Evolutionary conservation across 805 yeast species (phyloP).

Genomic region (Teunomyces atbi): DNA sequence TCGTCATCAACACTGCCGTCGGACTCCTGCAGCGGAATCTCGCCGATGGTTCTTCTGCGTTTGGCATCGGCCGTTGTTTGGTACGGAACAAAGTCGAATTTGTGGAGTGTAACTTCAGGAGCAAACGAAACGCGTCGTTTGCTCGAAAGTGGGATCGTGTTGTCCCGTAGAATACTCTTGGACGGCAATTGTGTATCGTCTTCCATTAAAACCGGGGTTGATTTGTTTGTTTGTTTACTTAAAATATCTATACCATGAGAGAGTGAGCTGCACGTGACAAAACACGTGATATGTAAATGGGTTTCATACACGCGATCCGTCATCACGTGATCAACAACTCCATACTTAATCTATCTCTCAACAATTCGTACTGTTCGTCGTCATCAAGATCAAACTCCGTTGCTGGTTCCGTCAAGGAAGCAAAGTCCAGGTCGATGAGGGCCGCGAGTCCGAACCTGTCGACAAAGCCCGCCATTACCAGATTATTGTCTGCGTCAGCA

Average conservation of each 20-base stretch:
- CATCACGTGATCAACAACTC: conserved; percentile 31
- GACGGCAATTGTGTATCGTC: conserved; percentile 7
- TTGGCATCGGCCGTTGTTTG: conserved; percentile 11
- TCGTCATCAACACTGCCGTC: conserved; percentile 6
- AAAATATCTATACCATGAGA: too few species aligned
- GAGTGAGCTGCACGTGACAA: background rate
- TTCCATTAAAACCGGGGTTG: background rate
- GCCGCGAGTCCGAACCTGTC: conserved; percentile 36
- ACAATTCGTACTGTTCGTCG: background rate
- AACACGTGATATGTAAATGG: too few species aligned
- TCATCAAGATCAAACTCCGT: conserved; percentile 26
- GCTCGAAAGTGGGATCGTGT: conserved; percentile 19
- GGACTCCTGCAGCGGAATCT: conserved; percentile 12
- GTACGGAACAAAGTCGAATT: conserved; percentile 41
- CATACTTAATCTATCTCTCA: conserved; percentile 23
- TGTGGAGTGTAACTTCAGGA: conserved; percentile 67
- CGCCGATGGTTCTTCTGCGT: conserved; percentile 29
- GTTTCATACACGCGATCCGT: too few species aligned
- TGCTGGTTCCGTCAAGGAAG: conserved; percentile 13
- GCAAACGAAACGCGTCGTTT: conserved; percentile 73
- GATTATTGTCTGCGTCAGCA: conserved; percentile 10
- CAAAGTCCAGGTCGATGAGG: conserved; percentile 28
- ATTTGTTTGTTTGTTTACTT: background rate
- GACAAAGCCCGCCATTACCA: conserved; percentile 33
- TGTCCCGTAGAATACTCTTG: conserved; percentile 24